Evolutionary conservation across 768 basidiomycete species (phyloP).

Genomic region (Mycena sanguinolenta): DNA sequence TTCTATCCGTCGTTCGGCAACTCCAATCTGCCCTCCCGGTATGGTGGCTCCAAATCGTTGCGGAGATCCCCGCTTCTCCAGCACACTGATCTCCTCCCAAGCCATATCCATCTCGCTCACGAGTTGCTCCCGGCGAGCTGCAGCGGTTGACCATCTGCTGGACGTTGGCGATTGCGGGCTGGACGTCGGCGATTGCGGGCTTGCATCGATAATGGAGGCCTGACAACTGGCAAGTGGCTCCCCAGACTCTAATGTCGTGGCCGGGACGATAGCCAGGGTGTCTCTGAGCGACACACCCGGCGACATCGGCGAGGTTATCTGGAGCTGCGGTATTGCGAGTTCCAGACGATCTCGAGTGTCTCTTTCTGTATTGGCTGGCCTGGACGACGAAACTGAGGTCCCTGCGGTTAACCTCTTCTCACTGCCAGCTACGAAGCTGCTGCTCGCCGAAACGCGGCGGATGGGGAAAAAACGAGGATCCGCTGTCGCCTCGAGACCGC

Average conservation of each 20-base stretch:
- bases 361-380: background rate
- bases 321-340: conserved; percentile 6
- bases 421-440: background rate
- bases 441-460: background rate
- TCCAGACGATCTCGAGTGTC: background rate
- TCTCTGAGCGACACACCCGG: background rate
- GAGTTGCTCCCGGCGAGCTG: background rate
- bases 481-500: background rate
- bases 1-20: background rate
- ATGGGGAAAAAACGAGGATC: conserved; percentile 13
- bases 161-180: background rate
- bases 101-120: background rate
- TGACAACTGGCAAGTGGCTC: conserved; percentile 1
- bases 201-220: background rate
- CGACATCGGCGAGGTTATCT: background rate
- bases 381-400: background rate
- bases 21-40: background rate
- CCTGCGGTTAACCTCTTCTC: background rate
- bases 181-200: background rate
- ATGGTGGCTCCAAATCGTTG: background rate
- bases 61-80: background rate
- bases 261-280: background rate
- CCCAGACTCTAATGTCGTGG: background rate
- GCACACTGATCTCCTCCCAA: conserved; percentile 6
- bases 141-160: background rate